Evolutionary conservation across 2,329 filamentous ascomycete species (phyloP).

Genomic region (Ceratocystis alfenasii): DNA sequence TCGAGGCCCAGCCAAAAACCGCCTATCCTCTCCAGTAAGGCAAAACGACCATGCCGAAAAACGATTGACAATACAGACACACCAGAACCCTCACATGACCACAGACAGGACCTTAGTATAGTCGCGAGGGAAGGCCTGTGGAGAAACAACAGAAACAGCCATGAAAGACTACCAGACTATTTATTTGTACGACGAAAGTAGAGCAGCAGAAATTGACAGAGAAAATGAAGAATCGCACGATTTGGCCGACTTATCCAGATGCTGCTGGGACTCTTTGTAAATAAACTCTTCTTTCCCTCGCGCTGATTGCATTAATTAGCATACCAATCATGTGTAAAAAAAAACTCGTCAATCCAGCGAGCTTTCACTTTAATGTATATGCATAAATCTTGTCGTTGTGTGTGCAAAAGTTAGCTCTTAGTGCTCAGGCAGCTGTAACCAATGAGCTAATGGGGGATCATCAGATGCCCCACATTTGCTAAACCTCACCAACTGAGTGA

Average conservation of each 20-base stretch:
- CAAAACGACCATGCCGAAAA: not conserved
- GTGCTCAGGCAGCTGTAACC: not conserved
- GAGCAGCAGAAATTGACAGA: too few species aligned
- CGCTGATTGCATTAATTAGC: too few species aligned
- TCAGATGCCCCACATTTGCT: slow-evolving; percentile 4
- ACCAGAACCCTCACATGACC: not conserved
- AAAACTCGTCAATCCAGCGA: too few species aligned
- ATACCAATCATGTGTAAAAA: too few species aligned
- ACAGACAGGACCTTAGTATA: not conserved
- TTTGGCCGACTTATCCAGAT: too few species aligned
- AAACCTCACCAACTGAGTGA: not conserved
- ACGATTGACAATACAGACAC: slow-evolving; percentile 5
- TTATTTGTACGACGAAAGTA: not conserved
- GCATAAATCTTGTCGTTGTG: too few species aligned
- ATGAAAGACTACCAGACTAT: not conserved
- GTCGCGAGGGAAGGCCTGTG: not conserved
- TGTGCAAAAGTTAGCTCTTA: not conserved
- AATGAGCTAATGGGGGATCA: not conserved
- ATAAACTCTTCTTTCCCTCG: not conserved
- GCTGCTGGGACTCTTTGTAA: not conserved
- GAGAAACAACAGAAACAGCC: slow-evolving; percentile 6
- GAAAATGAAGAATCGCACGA: too few species aligned
- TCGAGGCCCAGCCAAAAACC: slow-evolving; percentile 69
- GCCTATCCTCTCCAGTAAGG: slow-evolving; percentile 61
- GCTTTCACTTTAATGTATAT: too few species aligned